Evolutionary conservation across 2,329 filamentous ascomycete genomes (phyloP).

Genomic region (Xylariaceae sp.): DNA sequence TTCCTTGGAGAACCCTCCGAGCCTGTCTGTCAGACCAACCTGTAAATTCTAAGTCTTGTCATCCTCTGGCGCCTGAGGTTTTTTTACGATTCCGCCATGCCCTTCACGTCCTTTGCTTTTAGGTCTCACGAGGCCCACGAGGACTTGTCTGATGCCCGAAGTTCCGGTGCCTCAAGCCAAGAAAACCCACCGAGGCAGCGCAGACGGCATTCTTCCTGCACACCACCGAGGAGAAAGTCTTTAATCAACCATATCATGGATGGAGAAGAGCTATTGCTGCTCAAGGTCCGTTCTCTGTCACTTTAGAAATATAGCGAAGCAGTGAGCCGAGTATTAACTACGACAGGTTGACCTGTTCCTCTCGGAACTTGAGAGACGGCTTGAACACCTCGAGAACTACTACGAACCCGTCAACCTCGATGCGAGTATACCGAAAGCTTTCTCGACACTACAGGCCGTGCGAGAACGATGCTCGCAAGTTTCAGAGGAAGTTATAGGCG

Average conservation of each 20-base stretch:
- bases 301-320: neutral
- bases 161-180: slow-evolving; percentile 46
- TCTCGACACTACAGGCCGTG: slow-evolving; percentile 83
- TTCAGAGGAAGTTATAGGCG: slow-evolving; percentile 86
- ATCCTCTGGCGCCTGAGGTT: slow-evolving; percentile 3
- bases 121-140: slow-evolving; percentile 41
- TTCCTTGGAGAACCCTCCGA: neutral
- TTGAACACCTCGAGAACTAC: slow-evolving; percentile 88
- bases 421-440: slow-evolving; percentile 79
- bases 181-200: slow-evolving; percentile 41
- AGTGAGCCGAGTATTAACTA: slow-evolving; percentile 10
- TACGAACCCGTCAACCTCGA: slow-evolving; percentile 78
- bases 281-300: slow-evolving; percentile 49
- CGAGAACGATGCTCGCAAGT: slow-evolving; percentile 86
- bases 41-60: slow-evolving; percentile 14
- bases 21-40: neutral
- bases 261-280: slow-evolving; percentile 61
- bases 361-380: slow-evolving; percentile 79
- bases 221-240: slow-evolving; percentile 57
- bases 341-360: slow-evolving; percentile 76
- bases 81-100: slow-evolving; percentile 33
- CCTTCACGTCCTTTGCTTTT: slow-evolving; percentile 36
- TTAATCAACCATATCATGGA: slow-evolving; percentile 65
- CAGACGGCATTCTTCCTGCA: slow-evolving; percentile 60
- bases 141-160: slow-evolving; percentile 39